A percentile compares a stretch with the other conserved stretches of the same genome.
These are phyloP conservation scores for Paramecium pentaurelia DNA, from an alignment of 73 alveolate genomes.

Conservation along the genomic window DNA sequence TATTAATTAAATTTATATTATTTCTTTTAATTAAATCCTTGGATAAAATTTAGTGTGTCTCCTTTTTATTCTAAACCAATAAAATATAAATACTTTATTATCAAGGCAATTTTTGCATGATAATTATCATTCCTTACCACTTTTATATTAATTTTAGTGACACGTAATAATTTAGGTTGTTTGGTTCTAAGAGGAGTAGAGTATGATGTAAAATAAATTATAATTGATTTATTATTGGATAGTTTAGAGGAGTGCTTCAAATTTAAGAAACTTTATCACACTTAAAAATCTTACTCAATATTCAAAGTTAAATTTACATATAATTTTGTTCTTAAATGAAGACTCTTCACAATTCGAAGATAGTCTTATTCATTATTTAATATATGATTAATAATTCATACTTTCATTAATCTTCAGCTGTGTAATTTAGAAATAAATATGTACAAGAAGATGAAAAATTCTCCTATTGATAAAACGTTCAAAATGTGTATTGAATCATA, in stretches of 20 bases:
- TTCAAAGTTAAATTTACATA: neutral
- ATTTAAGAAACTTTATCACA: neutral
- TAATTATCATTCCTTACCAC: neutral
- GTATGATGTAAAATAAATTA: neutral
- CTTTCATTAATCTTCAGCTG: neutral
- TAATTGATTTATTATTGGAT: neutral
- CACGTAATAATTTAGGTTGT: neutral
- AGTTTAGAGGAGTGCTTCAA: neutral
- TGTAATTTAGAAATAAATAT: neutral
- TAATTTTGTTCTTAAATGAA: neutral
- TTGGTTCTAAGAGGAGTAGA: neutral
- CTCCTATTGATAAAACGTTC: neutral
- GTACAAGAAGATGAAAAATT: neutral
- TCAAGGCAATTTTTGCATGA: neutral
- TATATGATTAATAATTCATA: neutral
- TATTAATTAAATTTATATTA: neutral
- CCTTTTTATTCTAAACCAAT: neutral
- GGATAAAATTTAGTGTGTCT: neutral
- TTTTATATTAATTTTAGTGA: neutral
- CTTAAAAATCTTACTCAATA: neutral
- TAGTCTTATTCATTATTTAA: neutral
- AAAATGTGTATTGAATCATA: neutral
- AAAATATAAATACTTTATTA: neutral
- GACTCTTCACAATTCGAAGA: neutral
- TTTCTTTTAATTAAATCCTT: neutral